Conservation (phyloP, 768 basidiomycete species). For the Cystofilobasidium capitatum region DNA sequence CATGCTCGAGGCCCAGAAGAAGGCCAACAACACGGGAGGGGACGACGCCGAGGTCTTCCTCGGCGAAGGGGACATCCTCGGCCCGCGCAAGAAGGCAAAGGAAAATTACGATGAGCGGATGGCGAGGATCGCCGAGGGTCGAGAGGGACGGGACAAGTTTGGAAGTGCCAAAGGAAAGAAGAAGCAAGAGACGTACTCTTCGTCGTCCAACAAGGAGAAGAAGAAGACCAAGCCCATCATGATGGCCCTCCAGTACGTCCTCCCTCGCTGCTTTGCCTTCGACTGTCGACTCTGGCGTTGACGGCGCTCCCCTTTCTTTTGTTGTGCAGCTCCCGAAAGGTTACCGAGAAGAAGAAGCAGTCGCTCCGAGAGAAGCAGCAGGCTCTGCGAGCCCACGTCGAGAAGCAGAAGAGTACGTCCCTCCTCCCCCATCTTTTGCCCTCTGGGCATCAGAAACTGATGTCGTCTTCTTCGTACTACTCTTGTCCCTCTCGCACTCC, state of each 20-base stretch:
- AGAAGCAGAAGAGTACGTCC: slow-evolving; percentile 31
- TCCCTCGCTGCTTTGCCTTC: not conserved
- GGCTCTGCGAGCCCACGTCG: slow-evolving; percentile 35
- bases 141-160: slow-evolving; percentile 90
- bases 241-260: slow-evolving; percentile 39
- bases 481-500: not conserved
- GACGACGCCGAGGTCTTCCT: slow-evolving; percentile 56
- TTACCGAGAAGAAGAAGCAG: slow-evolving; percentile 41
- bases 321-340: slow-evolving; percentile 35
- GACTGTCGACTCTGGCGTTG: not conserved
- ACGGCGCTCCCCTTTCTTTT: not conserved
- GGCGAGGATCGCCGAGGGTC: slow-evolving; percentile 79
- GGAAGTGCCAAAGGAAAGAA: slow-evolving; percentile 85
- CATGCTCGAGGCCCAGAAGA: slow-evolving; percentile 62
- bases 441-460: not conserved
- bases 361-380: slow-evolving; percentile 41
- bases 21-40: slow-evolving; percentile 41
- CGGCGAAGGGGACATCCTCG: slow-evolving; percentile 83
- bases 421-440: not conserved
- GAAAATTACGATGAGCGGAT: slow-evolving; percentile 87
- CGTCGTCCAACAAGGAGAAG: slow-evolving; percentile 86
- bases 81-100: slow-evolving; percentile 86
- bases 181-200: slow-evolving; percentile 68
- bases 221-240: slow-evolving; percentile 68
- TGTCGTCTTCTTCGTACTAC: not conserved